A percentile compares a stretch with the other conserved stretches of the same genome.
phyloP scores from a whole-genome alignment of 2,329 filamentous ascomycete species.

The Xylariaceae sp. region DNA sequence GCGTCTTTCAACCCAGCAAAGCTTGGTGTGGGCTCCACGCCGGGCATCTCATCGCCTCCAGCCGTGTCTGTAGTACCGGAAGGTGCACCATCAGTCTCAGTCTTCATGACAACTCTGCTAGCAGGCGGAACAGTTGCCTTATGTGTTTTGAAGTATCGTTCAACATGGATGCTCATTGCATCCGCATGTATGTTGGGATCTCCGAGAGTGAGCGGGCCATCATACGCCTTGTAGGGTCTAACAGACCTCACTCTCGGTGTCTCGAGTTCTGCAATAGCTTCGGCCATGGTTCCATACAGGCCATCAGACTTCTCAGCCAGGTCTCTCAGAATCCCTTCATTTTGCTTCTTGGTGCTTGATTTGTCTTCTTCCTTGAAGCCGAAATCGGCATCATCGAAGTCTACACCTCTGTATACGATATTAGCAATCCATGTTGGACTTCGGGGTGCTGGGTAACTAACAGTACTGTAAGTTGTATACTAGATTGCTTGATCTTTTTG shows the following conservation, averaged over 20 bases:
- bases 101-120: conserved; percentile 65
- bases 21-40: conserved; percentile 42
- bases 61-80: conserved; percentile 51
- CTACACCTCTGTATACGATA: conserved; percentile 61
- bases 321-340: conserved; percentile 63
- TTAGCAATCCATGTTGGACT: conserved; percentile 13
- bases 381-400: conserved; percentile 88
- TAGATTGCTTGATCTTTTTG: conserved; percentile 67
- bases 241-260: conserved; percentile 71
- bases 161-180: conserved; percentile 77
- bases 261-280: conserved; percentile 76
- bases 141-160: conserved; percentile 86
- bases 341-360: conserved; percentile 63
- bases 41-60: conserved; percentile 46
- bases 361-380: conserved; percentile 93
- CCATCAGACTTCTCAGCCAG: conserved; percentile 68
- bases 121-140: conserved; percentile 69
- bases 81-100: conserved; percentile 41
- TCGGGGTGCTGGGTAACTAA: conserved; percentile 43
- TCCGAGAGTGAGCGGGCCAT: conserved; percentile 75
- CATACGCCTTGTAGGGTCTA: conserved; percentile 74
- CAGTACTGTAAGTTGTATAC: conserved; percentile 76
- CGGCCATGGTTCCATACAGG: conserved; percentile 75
- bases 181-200: conserved; percentile 68
- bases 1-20: conserved; percentile 70